phyloP scores from a whole-genome alignment of 352 stramenopile species.

The Pythium rishiriense region DNA sequence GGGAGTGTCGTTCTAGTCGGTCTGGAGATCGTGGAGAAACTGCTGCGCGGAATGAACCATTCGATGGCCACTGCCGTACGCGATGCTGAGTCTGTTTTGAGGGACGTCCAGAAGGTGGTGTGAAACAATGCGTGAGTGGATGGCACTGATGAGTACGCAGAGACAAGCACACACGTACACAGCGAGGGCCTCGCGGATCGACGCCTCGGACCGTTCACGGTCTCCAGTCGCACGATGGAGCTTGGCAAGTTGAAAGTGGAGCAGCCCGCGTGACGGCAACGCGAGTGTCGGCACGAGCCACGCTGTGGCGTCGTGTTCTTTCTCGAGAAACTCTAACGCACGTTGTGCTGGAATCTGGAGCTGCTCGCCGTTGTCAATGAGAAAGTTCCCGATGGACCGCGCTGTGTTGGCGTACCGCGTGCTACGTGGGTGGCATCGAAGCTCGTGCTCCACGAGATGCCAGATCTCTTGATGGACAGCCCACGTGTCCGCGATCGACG shows the following conservation, averaged over 20 bases:
- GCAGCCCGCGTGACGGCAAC: slow-evolving; percentile 22
- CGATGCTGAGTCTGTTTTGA: slow-evolving; percentile 9
- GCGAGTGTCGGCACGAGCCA: slow-evolving; percentile 20
- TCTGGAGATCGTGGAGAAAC: slow-evolving; percentile 8
- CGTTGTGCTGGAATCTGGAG: neutral
- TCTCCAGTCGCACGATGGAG: neutral
- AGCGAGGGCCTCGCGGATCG: slow-evolving; percentile 17
- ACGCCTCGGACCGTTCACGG: neutral
- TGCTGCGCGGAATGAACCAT: slow-evolving; percentile 3
- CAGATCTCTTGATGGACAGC: neutral
- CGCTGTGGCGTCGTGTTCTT: slow-evolving; percentile 7
- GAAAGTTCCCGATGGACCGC: slow-evolving; percentile 25
- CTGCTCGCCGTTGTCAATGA: slow-evolving; percentile 23
- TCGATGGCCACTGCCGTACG: slow-evolving; percentile 16
- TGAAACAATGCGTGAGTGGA: neutral
- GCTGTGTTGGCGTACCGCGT: slow-evolving; percentile 8
- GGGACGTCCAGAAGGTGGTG: no score
- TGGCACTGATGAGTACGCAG: neutral
- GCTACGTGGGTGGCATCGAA: slow-evolving; percentile 19
- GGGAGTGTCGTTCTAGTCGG: neutral
- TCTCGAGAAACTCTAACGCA: slow-evolving; percentile 17
- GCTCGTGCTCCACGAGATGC: neutral
- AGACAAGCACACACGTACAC: slow-evolving; percentile 13
- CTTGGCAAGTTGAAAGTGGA: slow-evolving; percentile 23
- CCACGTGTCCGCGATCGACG: neutral